Evolutionary conservation across 1,139 yeast species (phyloP).

Genomic region (Geotrichum citri-aurantii): DNA sequence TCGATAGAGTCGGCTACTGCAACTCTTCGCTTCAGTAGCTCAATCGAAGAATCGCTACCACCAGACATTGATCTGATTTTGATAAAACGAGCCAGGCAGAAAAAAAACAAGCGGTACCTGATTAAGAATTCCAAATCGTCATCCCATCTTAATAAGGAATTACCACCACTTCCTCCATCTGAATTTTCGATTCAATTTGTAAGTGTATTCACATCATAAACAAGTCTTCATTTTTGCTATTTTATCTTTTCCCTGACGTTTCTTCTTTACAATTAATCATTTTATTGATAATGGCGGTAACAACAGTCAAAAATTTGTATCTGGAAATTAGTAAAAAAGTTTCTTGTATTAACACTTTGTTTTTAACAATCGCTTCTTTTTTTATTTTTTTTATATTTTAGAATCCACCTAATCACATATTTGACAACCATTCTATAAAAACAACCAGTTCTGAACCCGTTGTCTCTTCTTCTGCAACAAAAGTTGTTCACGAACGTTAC

Average conservation of each 20-base stretch:
- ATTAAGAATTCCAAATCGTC: not conserved
- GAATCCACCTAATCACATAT: not conserved
- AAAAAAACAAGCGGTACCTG: not conserved
- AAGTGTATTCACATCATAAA: not conserved
- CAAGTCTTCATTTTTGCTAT: not conserved
- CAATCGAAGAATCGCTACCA: not conserved
- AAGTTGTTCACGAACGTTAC: not conserved
- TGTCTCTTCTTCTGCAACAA: not conserved
- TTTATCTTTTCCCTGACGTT: not conserved
- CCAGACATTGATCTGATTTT: not conserved
- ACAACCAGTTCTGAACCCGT: not conserved
- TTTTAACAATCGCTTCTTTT: not conserved
- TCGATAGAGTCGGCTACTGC: not conserved
- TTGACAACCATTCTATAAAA: not conserved
- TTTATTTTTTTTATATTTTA: not conserved
- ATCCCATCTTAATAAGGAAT: not conserved
- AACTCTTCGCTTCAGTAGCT: not conserved
- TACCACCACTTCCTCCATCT: conserved; percentile 3
- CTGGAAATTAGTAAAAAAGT: too few relatives aligned
- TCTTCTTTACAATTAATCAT: too few relatives aligned
- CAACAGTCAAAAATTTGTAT: not conserved
- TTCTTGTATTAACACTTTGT: not conserved
- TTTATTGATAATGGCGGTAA: not conserved
- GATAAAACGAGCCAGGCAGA: not conserved
- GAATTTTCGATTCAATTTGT: not conserved